Conservation (phyloP, 2,329 filamentous ascomycete genomes). For the Chaetothyriales sp. region DNA sequence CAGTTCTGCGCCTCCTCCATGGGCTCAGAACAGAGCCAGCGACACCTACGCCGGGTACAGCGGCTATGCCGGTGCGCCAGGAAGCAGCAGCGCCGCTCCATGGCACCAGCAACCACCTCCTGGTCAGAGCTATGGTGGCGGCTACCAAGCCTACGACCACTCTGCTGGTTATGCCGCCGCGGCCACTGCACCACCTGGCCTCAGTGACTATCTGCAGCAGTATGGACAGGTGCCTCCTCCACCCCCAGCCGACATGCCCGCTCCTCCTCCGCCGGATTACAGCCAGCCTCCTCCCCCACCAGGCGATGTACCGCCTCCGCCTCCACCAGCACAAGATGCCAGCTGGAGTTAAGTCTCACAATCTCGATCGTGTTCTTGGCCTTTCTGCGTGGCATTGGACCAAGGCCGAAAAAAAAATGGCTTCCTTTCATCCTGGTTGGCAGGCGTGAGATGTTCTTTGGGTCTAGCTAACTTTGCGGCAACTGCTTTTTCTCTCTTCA, state of each 20-base stretch:
- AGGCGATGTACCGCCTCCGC: constrained; percentile 11
- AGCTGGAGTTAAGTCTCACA: neutral
- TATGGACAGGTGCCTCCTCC: constrained; percentile 42
- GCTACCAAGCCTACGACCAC: constrained; percentile 25
- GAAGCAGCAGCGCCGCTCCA: constrained; percentile 34
- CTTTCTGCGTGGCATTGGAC: neutral
- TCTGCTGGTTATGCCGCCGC: constrained; percentile 26
- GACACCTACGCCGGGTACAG: constrained; percentile 33
- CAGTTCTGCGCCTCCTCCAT: constrained; percentile 20
- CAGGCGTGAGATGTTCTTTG: neutral
- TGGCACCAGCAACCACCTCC: constrained; percentile 45
- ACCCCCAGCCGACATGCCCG: constrained; percentile 28
- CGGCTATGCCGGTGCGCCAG: constrained; percentile 23
- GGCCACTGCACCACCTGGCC: constrained; percentile 37
- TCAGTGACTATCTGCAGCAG: constrained; percentile 46
- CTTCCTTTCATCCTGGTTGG: neutral
- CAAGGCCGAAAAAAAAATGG: neutral
- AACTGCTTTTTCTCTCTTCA: neutral
- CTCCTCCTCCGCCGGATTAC: constrained; percentile 34
- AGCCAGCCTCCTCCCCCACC: constrained; percentile 40
- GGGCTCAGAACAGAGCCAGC: constrained; percentile 19
- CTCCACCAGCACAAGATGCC: constrained; percentile 1
- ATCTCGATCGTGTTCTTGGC: neutral
- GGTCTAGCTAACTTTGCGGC: neutral
- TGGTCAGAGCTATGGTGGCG: constrained; percentile 42